These are phyloP conservation scores for Taxawa tesnikishii DNA, from an alignment of 2,329 filamentous ascomycete species.

Conservation along the genomic window DNA sequence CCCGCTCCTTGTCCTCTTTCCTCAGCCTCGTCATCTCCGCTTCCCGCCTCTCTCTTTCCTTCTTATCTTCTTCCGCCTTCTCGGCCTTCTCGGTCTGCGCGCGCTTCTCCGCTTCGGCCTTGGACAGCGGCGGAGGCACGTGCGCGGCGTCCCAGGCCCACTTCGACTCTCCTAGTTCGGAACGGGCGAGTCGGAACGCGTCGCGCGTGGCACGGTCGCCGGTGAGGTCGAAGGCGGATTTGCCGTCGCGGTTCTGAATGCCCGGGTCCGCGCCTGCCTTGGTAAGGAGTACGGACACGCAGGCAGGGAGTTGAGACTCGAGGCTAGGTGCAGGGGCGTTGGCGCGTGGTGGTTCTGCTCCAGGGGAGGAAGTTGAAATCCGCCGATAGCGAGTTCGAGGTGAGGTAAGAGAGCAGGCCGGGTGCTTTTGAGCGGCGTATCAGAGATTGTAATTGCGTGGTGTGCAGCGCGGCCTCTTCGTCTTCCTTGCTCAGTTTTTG, in stretches of 20 bases:
- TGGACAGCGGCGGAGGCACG: constrained; percentile 60
- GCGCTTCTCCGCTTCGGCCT: constrained; percentile 57
- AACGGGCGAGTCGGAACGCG: constrained; percentile 78
- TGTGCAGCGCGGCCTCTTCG: constrained; percentile 70
- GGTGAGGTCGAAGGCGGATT: constrained; percentile 73
- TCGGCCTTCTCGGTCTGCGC: constrained; percentile 59
- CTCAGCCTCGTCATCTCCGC: constrained; percentile 63
- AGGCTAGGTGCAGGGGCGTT: constrained; percentile 74
- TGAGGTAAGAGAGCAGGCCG: constrained; percentile 71
- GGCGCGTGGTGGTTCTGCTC: constrained; percentile 68
- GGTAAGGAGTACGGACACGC: constrained; percentile 65
- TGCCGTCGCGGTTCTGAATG: constrained; percentile 59
- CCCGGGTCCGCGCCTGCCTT: constrained; percentile 68
- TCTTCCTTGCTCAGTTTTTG: constrained; percentile 66
- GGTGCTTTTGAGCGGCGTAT: constrained; percentile 85
- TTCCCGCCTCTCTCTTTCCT: constrained; percentile 49
- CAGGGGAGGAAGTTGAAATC: constrained; percentile 65
- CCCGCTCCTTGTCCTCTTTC: constrained; percentile 49
- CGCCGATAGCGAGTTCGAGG: constrained; percentile 57
- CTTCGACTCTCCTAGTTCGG: constrained; percentile 61
- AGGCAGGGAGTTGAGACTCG: constrained; percentile 64
- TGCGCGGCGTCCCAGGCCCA: constrained; percentile 71
- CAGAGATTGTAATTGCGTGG: constrained; percentile 75
- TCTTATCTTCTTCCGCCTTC: constrained; percentile 52
- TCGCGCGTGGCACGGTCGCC: constrained; percentile 79